Conservation (phyloP, 768 basidiomycete genomes). For the Tephrocybe sp. region DNA sequence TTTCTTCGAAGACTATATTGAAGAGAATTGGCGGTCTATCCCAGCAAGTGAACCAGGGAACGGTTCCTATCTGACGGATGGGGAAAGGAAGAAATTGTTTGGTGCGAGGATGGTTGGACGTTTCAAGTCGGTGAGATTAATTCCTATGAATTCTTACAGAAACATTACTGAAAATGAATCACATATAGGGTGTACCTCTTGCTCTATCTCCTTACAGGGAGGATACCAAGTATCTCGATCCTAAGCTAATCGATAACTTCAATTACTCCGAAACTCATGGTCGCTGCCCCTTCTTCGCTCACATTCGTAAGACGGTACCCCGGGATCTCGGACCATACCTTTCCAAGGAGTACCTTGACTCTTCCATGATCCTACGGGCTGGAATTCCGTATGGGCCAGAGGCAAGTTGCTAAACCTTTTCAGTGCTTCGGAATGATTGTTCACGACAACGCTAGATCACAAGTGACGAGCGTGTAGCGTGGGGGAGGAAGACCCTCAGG, state of each 20-base stretch:
- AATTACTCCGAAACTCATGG: slow-evolving; percentile 10
- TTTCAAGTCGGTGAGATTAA: slow-evolving; percentile 19
- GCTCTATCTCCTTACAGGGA: slow-evolving; percentile 24
- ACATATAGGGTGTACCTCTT: slow-evolving; percentile 27
- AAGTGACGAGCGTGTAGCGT: background rate
- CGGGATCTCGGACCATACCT: slow-evolving; percentile 22
- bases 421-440: background rate
- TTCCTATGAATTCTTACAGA: background rate
- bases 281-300: slow-evolving; percentile 31
- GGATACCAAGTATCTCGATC: slow-evolving; percentile 17
- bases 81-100: slow-evolving; percentile 20
- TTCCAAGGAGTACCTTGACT: slow-evolving; percentile 16
- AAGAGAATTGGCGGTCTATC: slow-evolving; percentile 5
- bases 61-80: slow-evolving; percentile 7
- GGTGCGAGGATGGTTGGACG: slow-evolving; percentile 25
- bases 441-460: background rate
- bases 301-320: slow-evolving; percentile 28
- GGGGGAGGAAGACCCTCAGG: background rate
- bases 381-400: slow-evolving; percentile 34
- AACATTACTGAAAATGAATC: background rate
- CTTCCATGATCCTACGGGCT: slow-evolving; percentile 23
- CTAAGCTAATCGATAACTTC: slow-evolving; percentile 28
- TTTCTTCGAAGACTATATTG: slow-evolving; percentile 20
- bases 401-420: slow-evolving; percentile 10
- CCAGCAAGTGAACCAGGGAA: background rate